A percentile compares a stretch with the other conserved stretches of the same genome.
Conservation (phyloP, 106 monocot genomes). For the Apostasia shenzhenica region DNA sequence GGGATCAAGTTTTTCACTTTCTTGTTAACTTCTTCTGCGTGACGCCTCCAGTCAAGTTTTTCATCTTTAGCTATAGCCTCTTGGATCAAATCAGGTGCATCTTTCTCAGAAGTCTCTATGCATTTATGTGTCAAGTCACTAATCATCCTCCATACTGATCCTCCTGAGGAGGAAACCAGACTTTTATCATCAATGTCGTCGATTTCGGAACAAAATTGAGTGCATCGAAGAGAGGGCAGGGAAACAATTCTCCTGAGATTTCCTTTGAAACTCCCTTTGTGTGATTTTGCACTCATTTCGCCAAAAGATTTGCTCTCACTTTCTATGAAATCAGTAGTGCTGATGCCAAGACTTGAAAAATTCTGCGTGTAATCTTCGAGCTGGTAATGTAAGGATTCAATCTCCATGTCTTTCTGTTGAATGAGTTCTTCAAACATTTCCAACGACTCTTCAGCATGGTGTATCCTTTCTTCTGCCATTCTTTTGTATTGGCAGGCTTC, state of each 20-base stretch:
- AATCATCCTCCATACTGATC: conserved; percentile 6
- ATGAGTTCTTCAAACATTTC: conserved; percentile 47
- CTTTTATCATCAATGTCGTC: conserved; percentile 13
- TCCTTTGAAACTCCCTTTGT: conserved; percentile 7
- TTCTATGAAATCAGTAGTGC: conserved; percentile 11
- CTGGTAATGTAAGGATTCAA: conserved; percentile 36
- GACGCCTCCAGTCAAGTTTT: neutral
- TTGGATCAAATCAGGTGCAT: neutral
- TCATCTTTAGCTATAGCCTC: neutral
- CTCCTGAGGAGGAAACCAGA: neutral
- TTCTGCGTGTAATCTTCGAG: conserved; percentile 34
- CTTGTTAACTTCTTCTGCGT: conserved; percentile 8
- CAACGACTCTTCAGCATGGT: conserved; percentile 47
- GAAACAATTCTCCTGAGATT: conserved; percentile 39
- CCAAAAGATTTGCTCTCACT: conserved; percentile 1
- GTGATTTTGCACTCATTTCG: neutral
- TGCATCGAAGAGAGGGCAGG: conserved; percentile 25
- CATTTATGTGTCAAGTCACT: neutral
- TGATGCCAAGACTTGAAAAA: conserved; percentile 11
- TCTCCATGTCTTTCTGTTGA: conserved; percentile 77
- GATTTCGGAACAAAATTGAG: conserved; percentile 26
- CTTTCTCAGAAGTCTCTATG: neutral
- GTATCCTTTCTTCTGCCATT: conserved; percentile 70
- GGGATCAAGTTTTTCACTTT: conserved; percentile 8
- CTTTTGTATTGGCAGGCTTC: conserved; percentile 82